Conservation (phyloP, 257 asterid genomes). For the Solanum piurae region DNA sequence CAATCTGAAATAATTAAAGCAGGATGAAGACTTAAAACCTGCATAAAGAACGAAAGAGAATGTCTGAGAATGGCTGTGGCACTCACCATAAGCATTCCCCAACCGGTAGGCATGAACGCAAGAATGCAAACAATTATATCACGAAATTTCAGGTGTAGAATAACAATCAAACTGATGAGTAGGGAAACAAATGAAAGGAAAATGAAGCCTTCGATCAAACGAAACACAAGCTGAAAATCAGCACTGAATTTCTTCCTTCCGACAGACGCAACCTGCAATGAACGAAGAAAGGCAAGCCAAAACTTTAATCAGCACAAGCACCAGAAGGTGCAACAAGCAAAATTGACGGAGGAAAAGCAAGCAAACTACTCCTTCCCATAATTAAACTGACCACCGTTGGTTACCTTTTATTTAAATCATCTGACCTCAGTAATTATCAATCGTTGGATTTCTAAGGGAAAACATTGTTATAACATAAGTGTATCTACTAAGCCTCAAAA, state of each 20-base stretch:
- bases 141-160: conserved; percentile 58
- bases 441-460: background rate
- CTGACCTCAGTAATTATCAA: background rate
- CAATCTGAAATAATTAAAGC: conserved; percentile 38
- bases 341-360: background rate
- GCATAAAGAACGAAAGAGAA: background rate
- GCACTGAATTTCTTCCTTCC: conserved; percentile 83
- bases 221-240: conserved; percentile 69
- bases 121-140: conserved; percentile 79
- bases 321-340: background rate
- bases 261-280: conserved; percentile 47
- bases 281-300: background rate
- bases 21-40: background rate
- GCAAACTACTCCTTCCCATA: background rate
- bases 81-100: conserved; percentile 91
- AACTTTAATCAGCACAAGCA: background rate
- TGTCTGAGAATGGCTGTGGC: background rate
- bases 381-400: background rate
- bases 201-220: conserved; percentile 57
- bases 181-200: conserved; percentile 52
- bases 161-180: conserved; percentile 48
- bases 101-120: conserved; percentile 95
- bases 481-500: background rate
- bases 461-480: background rate
- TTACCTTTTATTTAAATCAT: background rate